phyloP scores from a whole-genome alignment of 768 basidiomycete genomes.

The Amanita fuliginea region DNA sequence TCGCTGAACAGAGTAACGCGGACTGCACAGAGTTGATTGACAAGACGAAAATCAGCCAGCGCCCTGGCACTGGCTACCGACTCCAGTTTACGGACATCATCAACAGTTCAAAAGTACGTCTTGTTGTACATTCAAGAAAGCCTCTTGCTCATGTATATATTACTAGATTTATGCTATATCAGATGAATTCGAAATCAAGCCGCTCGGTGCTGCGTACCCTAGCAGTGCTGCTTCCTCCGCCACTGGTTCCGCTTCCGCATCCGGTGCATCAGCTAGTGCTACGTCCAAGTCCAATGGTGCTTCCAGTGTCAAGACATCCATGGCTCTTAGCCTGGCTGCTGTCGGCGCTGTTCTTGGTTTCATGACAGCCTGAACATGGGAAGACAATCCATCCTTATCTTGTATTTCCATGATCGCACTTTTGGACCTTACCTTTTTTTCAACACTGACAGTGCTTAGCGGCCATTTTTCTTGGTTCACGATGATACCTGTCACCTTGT shows the following conservation, averaged over 20 bases:
- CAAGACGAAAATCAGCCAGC: constrained; percentile 2
- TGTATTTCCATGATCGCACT: not conserved
- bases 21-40: constrained; percentile 3
- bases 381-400: not conserved
- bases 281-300: not conserved
- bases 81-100: constrained; percentile 5
- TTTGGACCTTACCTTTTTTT: not conserved
- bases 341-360: constrained; percentile 7
- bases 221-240: not conserved
- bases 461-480: not conserved
- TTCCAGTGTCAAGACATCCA: constrained; percentile 1
- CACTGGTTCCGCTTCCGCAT: not conserved
- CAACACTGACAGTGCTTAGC: not conserved
- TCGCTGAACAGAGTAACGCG: constrained; percentile 2
- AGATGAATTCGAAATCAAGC: constrained; percentile 5
- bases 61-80: constrained; percentile 2
- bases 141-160: not conserved
- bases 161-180: constrained; percentile 5
- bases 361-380: constrained; percentile 4
- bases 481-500: not conserved
- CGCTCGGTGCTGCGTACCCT: constrained; percentile 4
- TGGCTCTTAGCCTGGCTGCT: constrained; percentile 3
- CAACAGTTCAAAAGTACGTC: constrained; percentile 3
- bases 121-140: no score
- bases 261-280: not conserved